Evolutionary conservation across 306 rosid species (phyloP).

Genomic region (Dalbergia cochinchinensis): DNA sequence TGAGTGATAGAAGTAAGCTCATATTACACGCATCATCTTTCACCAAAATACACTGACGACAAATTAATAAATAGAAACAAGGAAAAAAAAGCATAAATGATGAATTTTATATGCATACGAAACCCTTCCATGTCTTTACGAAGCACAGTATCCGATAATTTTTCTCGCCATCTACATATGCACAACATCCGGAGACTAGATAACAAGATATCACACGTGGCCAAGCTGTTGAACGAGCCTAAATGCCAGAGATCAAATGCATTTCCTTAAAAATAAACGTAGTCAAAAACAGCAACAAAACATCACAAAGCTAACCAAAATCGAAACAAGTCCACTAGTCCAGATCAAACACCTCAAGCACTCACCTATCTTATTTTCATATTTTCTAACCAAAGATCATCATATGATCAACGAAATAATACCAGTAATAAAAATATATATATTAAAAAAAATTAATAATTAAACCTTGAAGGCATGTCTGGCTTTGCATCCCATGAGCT

Average conservation of each 20-base stretch:
- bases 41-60: not conserved
- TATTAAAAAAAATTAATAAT: not conserved
- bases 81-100: not conserved
- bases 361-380: not conserved
- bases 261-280: not conserved
- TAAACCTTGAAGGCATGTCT: conserved; percentile 92
- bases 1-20: not conserved
- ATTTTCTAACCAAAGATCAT: not conserved
- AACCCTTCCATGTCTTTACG: conserved; percentile 4
- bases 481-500: conserved; percentile 95
- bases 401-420: not conserved
- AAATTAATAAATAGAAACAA: conserved; percentile 6
- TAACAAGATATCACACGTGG: conserved; percentile 26
- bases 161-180: conserved; percentile 3
- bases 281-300: not conserved
- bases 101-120: not conserved
- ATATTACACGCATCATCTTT: not conserved
- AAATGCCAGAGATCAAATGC: conserved; percentile 1
- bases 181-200: not conserved
- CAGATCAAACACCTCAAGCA: conserved; percentile 45
- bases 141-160: not conserved
- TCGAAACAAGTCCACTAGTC: conserved; percentile 36
- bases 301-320: not conserved
- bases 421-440: not conserved
- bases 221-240: not conserved